These are phyloP conservation scores for Colletotrichum tropicicola DNA, from an alignment of 2,329 filamentous ascomycete species.

Conservation along the genomic window DNA sequence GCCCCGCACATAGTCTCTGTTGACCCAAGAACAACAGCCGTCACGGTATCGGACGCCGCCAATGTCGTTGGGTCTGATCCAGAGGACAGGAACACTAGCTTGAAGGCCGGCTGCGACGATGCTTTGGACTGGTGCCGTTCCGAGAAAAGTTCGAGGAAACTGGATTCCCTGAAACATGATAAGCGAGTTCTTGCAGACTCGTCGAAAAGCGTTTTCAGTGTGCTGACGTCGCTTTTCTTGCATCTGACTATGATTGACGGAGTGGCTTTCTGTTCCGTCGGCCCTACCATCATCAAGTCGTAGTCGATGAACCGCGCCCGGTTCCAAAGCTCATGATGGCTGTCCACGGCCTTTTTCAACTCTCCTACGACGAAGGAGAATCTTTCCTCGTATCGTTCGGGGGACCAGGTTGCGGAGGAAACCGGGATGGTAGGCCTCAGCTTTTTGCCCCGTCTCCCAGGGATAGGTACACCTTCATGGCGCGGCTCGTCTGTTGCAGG, in stretches of 20 bases:
- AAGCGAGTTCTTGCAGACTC: neutral
- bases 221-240: neutral
- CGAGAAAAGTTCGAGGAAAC: no score
- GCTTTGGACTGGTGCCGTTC: no score
- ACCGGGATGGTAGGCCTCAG: neutral
- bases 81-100: no score
- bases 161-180: no score
- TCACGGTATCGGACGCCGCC: no score
- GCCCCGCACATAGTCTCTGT: no score
- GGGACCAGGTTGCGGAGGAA: neutral
- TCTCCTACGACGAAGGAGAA: neutral
- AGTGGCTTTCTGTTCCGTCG: neutral
- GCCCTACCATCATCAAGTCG: neutral
- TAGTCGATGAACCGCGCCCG: neutral
- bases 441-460: neutral
- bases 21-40: no score
- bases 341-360: neutral
- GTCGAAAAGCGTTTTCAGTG: neutral
- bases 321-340: neutral
- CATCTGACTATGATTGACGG: neutral
- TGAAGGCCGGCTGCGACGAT: no score
- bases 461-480: neutral
- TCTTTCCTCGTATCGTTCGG: neutral
- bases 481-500: neutral
- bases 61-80: no score